These are phyloP conservation scores for Ceratonia siliqua DNA, from an alignment of 306 rosid genomes.

Conservation along the genomic window DNA sequence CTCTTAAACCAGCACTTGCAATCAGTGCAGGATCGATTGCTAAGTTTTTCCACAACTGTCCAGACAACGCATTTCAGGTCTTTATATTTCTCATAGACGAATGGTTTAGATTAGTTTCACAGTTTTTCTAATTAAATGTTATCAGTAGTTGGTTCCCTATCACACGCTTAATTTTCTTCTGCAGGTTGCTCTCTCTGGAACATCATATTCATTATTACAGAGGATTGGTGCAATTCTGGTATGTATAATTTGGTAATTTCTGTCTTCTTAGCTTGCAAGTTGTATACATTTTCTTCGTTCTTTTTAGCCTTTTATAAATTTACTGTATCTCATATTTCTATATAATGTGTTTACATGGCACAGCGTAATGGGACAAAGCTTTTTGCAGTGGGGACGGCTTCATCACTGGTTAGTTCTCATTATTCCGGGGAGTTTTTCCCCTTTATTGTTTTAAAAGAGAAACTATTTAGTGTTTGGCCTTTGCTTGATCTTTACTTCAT, in stretches of 20 bases:
- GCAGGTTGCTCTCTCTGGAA: constrained; percentile 59
- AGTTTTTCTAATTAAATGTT: constrained; percentile 1
- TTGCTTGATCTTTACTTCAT: constrained; percentile 12
- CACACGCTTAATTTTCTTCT: constrained; percentile 20
- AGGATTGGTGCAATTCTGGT: constrained; percentile 71
- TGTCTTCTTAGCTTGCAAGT: constrained; percentile 1
- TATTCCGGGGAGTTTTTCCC: not conserved
- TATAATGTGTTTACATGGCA: constrained; percentile 33
- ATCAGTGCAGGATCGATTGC: constrained; percentile 68
- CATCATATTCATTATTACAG: constrained; percentile 54
- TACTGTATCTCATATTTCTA: constrained; percentile 19
- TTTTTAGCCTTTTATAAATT: not conserved
- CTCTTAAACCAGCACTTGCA: constrained; percentile 74
- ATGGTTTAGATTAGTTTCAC: constrained; percentile 12
- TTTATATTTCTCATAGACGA: not conserved
- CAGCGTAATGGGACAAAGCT: constrained; percentile 95
- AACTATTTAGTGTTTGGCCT: not conserved
- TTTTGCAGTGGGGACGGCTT: constrained; percentile 86
- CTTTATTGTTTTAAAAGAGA: not conserved
- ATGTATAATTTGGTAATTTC: constrained; percentile 30
- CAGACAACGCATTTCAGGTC: constrained; percentile 97
- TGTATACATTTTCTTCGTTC: constrained; percentile 3
- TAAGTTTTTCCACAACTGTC: constrained; percentile 91
- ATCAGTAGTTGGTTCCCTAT: constrained; percentile 8
- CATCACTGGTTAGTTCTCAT: constrained; percentile 77